Base-by-base conservation (phyloP, 116 monocot genomes). In the Thalassia testudinum region DNA sequence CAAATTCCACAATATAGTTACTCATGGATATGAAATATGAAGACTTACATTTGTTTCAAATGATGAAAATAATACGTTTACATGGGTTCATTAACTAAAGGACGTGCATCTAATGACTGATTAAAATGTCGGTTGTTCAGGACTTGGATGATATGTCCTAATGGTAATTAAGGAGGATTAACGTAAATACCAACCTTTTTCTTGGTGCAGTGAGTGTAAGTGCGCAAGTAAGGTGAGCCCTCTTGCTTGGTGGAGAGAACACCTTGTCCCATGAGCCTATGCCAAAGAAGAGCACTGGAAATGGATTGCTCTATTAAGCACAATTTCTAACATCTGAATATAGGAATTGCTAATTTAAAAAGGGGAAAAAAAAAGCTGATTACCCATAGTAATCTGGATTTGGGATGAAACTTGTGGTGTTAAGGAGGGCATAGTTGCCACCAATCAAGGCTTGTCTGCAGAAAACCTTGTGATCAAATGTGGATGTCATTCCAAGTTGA, bases 381-480 rank as follows among this genome's bases (percentile, higher is more conserved):
- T 71, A 43, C 86, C 86, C 65, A 58, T 86, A 80, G 66, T 77
- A 86, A 75, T 80, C 86, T 28, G 86, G 86, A 66, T 86, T 80
- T 21, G 86, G 86, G 10, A 75, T 37, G 61, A 77, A 81, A 12
- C 81, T 71, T 56, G 71, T 43, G 43, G 62, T 77, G 72, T 86
- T 72, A 27, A 86, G 86, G 8, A 86, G 81, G 24, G 73, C 77
- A 63, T 86, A 86, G 52, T 86, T 77, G 16, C 81, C 86, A 38
- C 86, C 80, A 23, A 86, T 81, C 18, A 86, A 44, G 47, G 73
- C 53, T 60, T 81, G 86, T 21, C 80, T 57, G 22, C 80, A 86
- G 47, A 73, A 77, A 10, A 61, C 75, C 63, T 72, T 81, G 15
- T 73, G 70, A 12, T 78, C 49, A 52, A 70, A 86, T 55, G 59